Evolutionary conservation across 2,329 filamentous ascomycete genomes (phyloP).

Genomic region (Acrodontium crateriforme): DNA sequence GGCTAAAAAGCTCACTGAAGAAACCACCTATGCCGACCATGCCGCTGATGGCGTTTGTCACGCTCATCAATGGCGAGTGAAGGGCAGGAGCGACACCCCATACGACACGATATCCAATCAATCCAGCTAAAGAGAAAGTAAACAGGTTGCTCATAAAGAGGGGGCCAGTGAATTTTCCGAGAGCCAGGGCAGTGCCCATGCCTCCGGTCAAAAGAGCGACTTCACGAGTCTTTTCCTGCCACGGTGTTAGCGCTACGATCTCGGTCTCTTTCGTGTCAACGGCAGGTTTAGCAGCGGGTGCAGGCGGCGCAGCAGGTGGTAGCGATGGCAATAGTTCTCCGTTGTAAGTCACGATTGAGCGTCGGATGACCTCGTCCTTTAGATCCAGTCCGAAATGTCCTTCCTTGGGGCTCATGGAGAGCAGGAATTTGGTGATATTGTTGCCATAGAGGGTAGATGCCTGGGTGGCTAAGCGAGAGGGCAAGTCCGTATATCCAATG

Average conservation of each 20-base stretch:
- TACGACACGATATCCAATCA: conserved; percentile 78
- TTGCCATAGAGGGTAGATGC: conserved; percentile 85
- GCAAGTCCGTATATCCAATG: conserved; percentile 80
- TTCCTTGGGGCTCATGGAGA: conserved; percentile 66
- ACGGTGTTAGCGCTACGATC: conserved; percentile 59
- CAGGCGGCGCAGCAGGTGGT: conserved; percentile 51
- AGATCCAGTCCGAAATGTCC: conserved; percentile 71
- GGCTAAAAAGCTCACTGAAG: too few relatives aligned
- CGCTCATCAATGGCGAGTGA: conserved; percentile 82
- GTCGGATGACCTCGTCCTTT: conserved; percentile 71
- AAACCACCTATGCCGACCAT: conserved; percentile 80
- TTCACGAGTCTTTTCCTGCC: conserved; percentile 65
- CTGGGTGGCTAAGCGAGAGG: conserved; percentile 74
- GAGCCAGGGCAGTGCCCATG: conserved; percentile 59
- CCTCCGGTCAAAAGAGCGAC: conserved; percentile 61
- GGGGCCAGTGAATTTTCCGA: conserved; percentile 70
- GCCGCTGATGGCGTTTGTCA: conserved; percentile 83
- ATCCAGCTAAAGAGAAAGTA: conserved; percentile 67
- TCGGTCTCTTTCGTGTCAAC: conserved; percentile 42
- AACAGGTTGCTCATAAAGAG: conserved; percentile 82
- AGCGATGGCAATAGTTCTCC: conserved; percentile 64
- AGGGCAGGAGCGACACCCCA: conserved; percentile 77
- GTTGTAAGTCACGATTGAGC: conserved; percentile 67
- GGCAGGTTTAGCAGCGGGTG: conserved; percentile 31
- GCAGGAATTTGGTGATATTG: conserved; percentile 78